Evolutionary conservation across 805 yeast genomes (phyloP).

Genomic region (Pichia exigua): DNA sequence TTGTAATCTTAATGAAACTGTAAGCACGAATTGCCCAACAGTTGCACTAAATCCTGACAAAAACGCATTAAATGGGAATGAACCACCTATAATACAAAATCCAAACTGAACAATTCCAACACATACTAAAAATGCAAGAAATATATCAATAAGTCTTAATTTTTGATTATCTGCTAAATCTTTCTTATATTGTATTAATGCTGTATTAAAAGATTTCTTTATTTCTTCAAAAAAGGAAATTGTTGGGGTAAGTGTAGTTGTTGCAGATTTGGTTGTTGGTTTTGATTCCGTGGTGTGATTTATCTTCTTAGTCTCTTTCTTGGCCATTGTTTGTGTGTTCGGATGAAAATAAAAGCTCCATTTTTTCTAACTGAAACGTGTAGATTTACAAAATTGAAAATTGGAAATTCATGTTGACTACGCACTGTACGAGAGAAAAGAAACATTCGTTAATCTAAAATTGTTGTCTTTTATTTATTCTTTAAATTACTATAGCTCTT

Average conservation of each 20-base stretch:
- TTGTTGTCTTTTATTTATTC: too few relatives aligned
- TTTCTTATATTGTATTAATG: slow-evolving; percentile 9
- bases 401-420: neutral
- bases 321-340: slow-evolving; percentile 1
- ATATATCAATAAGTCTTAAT: slow-evolving; percentile 65
- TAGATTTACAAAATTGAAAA: neutral
- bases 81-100: slow-evolving; percentile 72
- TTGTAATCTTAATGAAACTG: slow-evolving; percentile 77
- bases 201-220: slow-evolving; percentile 2
- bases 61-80: slow-evolving; percentile 95
- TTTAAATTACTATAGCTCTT: too few relatives aligned
- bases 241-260: neutral
- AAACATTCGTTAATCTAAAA: too few relatives aligned
- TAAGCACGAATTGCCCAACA: slow-evolving; percentile 91
- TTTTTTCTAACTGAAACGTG: neutral
- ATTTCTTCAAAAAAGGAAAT: slow-evolving; percentile 4
- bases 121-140: slow-evolving; percentile 63
- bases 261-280: neutral
- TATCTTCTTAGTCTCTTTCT: neutral
- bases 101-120: slow-evolving; percentile 73
- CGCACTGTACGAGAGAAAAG: neutral
- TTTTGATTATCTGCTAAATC: slow-evolving; percentile 30
- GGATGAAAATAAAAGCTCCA: neutral
- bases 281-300: neutral
- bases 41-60: slow-evolving; percentile 87